Conservation (phyloP, 139 green algal species). For the Chlorella sorokiniana region DNA sequence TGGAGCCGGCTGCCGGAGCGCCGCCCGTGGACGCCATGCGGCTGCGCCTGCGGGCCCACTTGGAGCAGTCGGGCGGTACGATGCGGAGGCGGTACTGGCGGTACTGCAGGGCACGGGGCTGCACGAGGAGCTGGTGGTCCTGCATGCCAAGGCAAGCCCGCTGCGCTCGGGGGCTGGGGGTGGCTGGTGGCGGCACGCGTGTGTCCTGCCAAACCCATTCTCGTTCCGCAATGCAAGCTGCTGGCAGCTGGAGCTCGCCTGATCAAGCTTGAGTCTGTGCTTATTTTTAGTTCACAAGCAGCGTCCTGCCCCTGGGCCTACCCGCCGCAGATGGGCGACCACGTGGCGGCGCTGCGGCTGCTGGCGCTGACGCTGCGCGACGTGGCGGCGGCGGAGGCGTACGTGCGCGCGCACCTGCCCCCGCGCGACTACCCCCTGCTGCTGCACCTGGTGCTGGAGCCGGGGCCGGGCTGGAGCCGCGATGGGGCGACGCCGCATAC, state of each 20-base stretch:
- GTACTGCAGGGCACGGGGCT: slow-evolving; percentile 34
- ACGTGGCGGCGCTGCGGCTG: slow-evolving; percentile 65
- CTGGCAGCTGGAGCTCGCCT: too few species aligned
- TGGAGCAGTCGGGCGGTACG: slow-evolving; percentile 61
- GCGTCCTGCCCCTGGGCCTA: not conserved
- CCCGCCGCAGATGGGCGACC: slow-evolving; percentile 49
- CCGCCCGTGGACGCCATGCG: slow-evolving; percentile 43
- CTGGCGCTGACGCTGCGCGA: slow-evolving; percentile 68
- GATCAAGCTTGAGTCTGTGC: too few species aligned
- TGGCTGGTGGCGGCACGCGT: too few species aligned
- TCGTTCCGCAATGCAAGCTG: too few species aligned
- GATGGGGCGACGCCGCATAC: slow-evolving; percentile 63
- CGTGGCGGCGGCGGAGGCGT: slow-evolving; percentile 62
- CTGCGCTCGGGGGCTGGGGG: too few species aligned
- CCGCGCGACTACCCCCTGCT: slow-evolving; percentile 48
- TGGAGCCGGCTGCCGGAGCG: slow-evolving; percentile 1
- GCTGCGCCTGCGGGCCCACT: slow-evolving; percentile 53
- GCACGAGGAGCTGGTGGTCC: slow-evolving; percentile 65
- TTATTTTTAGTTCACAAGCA: too few species aligned
- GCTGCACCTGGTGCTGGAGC: slow-evolving; percentile 71
- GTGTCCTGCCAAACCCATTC: too few species aligned
- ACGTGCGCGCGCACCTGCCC: slow-evolving; percentile 57
- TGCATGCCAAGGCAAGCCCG: slow-evolving; percentile 59
- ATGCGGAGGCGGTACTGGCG: slow-evolving; percentile 41
- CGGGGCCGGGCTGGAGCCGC: slow-evolving; percentile 46